Evolutionary conservation across 257 asterid species (phyloP).

Genomic region (Perilla frutescens): DNA sequence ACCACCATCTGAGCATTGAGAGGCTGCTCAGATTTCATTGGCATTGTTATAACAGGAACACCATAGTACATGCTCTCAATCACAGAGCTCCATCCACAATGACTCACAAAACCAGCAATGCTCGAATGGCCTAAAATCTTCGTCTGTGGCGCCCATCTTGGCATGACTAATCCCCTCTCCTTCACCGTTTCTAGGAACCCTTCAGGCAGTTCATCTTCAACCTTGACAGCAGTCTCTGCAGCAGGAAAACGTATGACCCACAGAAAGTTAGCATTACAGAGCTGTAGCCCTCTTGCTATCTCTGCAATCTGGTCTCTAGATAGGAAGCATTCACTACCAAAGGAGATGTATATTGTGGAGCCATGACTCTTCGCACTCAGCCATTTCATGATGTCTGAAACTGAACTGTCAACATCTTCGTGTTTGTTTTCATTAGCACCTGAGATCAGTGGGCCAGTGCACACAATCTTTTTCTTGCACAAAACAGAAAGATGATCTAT

Average conservation of each 20-base stretch:
- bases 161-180: slow-evolving; percentile 33
- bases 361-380: slow-evolving; percentile 21
- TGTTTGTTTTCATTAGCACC: not conserved
- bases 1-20: slow-evolving; percentile 40
- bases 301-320: slow-evolving; percentile 29
- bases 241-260: slow-evolving; percentile 37
- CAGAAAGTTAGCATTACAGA: slow-evolving; percentile 29
- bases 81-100: slow-evolving; percentile 54
- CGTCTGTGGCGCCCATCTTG: slow-evolving; percentile 44
- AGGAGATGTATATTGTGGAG: slow-evolving; percentile 39
- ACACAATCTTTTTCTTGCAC: slow-evolving; percentile 31
- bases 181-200: slow-evolving; percentile 40
- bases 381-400: slow-evolving; percentile 40
- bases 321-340: slow-evolving; percentile 46
- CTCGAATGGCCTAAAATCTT: slow-evolving; percentile 30
- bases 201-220: slow-evolving; percentile 30
- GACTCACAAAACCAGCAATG: slow-evolving; percentile 44
- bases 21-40: slow-evolving; percentile 41
- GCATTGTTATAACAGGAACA: slow-evolving; percentile 50
- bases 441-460: slow-evolving; percentile 39
- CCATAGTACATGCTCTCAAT: slow-evolving; percentile 45
- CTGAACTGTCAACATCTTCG: slow-evolving; percentile 8
- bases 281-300: slow-evolving; percentile 41
- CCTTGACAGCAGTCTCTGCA: not conserved
- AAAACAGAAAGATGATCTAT: slow-evolving; percentile 33